Evolutionary conservation across 2,329 filamentous ascomycete genomes (phyloP), one percentile per base, ranked within the genome.

Genomic region (Capronia epimyces): DNA sequence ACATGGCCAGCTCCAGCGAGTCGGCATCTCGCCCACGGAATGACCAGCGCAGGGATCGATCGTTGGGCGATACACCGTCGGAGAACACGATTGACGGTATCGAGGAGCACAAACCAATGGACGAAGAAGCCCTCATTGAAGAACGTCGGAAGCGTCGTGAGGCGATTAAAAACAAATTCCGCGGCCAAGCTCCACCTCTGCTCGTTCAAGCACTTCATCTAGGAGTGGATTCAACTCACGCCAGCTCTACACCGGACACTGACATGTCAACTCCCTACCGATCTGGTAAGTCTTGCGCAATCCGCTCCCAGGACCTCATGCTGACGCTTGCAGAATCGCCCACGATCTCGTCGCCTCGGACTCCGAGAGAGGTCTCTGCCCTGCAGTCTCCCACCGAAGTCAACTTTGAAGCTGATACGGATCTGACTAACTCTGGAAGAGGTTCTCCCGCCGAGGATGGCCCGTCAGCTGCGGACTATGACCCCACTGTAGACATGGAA

Each of bases 381-480:
- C 68, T 72, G 54, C 73, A 75, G 49, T 80, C 81, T 7, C 80
- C 82, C 4, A 75, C 75, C 50, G 76, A 74, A 9, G 78, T 87
- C 55, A 77, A 81, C 51, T 76, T 88, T 61, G 72, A 79, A 62
- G 79, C 82, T 61, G 85, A 88, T 63, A 76, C 80, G 50, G 80
- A 83, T 58, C 75, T 88, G 58, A 80, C 82, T 67, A 86, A 87
- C 64, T 73, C 65, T 3, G 74, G 71, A 29, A 69, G 73, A 56
- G 60, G 53, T 60, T 61, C 57, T 55, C 59, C 66, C 55, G 58
- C 64, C 61, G 59, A 65, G 50, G 84, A 93, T 62, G 88, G 85
- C 5, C 86, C 87, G 4, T 95, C 89, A n/a, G 90, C 90, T 40
- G 89, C 89, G 52, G 88, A 95, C 67, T 95, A 95, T 66, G 88